These are phyloP conservation scores for Lentinus brumalis DNA, from an alignment of 768 basidiomycete genomes.

Conservation along the genomic window DNA sequence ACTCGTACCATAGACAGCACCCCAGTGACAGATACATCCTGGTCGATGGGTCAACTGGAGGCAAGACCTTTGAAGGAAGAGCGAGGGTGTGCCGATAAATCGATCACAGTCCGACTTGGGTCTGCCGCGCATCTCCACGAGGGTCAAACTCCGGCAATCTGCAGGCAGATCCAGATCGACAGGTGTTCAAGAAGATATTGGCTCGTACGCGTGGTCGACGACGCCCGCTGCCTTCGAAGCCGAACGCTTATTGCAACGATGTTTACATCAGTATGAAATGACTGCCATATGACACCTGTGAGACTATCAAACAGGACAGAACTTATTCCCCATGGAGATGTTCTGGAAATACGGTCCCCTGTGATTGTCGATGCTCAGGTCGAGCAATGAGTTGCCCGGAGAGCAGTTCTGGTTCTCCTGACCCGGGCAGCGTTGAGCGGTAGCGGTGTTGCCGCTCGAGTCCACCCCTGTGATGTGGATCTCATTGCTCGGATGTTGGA, in stretches of 20 bases:
- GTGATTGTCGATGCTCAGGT: constrained; percentile 9
- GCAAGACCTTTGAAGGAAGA: no score
- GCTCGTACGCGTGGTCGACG: no score
- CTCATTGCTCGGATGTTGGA: constrained; percentile 50
- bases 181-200: constrained; percentile 1
- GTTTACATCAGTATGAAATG: no score
- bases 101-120: no score
- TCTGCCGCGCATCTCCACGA: no score
- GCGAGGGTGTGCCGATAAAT: no score
- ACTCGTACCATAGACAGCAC: not conserved
- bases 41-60: no score
- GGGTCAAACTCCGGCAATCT: not conserved
- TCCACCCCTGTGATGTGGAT: constrained; percentile 39
- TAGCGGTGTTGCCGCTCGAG: constrained; percentile 25
- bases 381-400: constrained; percentile 9
- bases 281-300: not conserved
- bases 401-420: constrained; percentile 38
- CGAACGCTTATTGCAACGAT: no score
- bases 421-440: constrained; percentile 37
- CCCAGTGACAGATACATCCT: not conserved
- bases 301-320: constrained; percentile 1
- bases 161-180: not conserved
- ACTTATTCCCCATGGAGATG: constrained; percentile 3
- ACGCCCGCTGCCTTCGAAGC: no score
- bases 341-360: constrained; percentile 14